A percentile compares a stretch with the other conserved stretches of the same genome.
These are phyloP conservation scores for Colletotrichum sansevieriae DNA, from an alignment of 2,329 filamentous ascomycete species.

Conservation along the genomic window DNA sequence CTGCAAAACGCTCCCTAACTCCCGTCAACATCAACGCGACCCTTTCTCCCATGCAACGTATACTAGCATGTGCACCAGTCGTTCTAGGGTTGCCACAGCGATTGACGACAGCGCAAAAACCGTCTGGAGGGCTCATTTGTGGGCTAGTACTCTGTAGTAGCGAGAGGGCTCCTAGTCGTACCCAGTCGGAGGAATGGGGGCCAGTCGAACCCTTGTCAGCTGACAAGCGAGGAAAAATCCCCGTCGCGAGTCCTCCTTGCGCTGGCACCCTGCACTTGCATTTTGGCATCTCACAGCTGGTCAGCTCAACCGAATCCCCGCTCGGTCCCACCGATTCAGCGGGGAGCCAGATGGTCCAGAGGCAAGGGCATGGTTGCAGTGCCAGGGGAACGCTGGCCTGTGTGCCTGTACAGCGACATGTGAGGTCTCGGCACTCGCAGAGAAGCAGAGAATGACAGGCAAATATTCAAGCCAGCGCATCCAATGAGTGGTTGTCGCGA, in stretches of 20 bases:
- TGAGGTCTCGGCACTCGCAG: conserved; percentile 34
- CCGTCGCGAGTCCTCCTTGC: conserved; percentile 23
- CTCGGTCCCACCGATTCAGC: conserved; percentile 32
- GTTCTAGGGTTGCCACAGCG: conserved; percentile 15
- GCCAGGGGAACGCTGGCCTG: conserved; percentile 21
- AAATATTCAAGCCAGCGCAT: conserved; percentile 8
- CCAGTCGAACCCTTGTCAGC: conserved; percentile 6
- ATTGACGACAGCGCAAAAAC: conserved; percentile 32
- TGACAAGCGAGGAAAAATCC: conserved; percentile 32
- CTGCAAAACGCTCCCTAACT: neutral
- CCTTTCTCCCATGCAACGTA: conserved; percentile 23
- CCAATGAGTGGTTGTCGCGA: conserved; percentile 22
- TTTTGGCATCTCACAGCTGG: conserved; percentile 8
- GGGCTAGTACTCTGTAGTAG: neutral
- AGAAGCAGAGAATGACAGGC: conserved; percentile 10
- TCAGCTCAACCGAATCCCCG: conserved; percentile 25
- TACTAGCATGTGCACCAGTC: conserved; percentile 26
- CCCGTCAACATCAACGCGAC: neutral
- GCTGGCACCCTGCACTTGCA: conserved; percentile 16
- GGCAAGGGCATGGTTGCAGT: conserved; percentile 17
- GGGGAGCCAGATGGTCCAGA: conserved; percentile 30
- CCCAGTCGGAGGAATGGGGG: neutral
- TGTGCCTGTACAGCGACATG: conserved; percentile 19
- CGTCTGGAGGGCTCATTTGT: conserved; percentile 8
- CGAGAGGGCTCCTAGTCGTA: conserved; percentile 21